Base-by-base conservation (phyloP, 257 asterid genomes). In the Jasminum sambac region DNA sequence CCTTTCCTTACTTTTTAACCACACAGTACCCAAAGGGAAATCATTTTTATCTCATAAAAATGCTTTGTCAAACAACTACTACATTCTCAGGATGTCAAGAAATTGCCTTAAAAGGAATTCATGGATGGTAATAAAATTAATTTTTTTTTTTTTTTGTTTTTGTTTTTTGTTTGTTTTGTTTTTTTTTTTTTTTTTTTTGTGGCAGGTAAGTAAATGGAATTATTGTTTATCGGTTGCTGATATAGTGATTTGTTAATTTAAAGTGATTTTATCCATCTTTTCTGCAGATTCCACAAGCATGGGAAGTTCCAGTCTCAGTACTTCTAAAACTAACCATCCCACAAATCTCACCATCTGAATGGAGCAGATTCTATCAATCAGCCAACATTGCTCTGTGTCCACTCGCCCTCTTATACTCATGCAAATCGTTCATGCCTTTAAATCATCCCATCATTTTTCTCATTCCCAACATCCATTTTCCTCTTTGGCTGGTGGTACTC, bases 311-410 rank as follows among this genome's bases (percentile, higher is more conserved):
- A 3, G 92, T 95, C 69, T 79, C 88, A 6, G 68, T 80, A 46
- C 92, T 91, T 74, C 85, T 95, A 65, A 91, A 88, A 72, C 96
- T 91, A 77, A 89, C 96, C 13, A 80, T 95, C 78, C 99, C 99
- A 9, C 86, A 84, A 67, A 77, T 88, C 67, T 88, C 94, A 52
- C 95, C 89, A 34, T 79, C 84, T 16, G 75, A 88, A 66, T 95
- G 99, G 99, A 95, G 85, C 87, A 80, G 96, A 83, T 89, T 86
- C 64, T 95, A 87, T 68, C 93, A 80, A 44, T 91, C 99, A 62
- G 89, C 95, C 70, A 95, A 89, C 59, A 74, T 91, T 23, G 91
- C 86, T 66, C 84, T 95, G 58, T 89, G 95, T 57, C 99, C 99
- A 46, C 89, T 95, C 23, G 91, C 88, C 68, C 89, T 95, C 70